Evolutionary conservation across 2,329 filamentous ascomycete species (phyloP).

Genomic region (Dothistroma septosporum): DNA sequence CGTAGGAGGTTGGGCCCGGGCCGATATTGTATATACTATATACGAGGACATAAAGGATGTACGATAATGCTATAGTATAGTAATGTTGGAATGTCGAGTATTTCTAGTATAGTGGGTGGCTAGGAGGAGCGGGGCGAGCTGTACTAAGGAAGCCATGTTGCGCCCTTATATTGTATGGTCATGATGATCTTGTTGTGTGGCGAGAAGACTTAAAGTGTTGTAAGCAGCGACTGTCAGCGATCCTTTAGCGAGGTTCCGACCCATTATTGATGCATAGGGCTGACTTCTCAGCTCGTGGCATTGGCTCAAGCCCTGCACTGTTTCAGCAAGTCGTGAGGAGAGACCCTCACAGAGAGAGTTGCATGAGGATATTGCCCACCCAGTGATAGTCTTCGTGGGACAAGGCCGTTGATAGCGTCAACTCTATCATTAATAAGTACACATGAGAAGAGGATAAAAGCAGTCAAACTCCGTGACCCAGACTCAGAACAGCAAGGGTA

Average conservation of each 20-base stretch:
- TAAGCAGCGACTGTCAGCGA: not conserved
- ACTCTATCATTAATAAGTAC: not conserved
- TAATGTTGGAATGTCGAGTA: too few relatives aligned
- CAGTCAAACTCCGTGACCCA: not conserved
- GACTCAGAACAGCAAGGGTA: slow-evolving; percentile 3
- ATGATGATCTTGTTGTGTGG: too few relatives aligned
- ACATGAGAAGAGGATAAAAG: not conserved
- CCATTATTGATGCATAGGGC: not conserved
- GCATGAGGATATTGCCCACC: not conserved
- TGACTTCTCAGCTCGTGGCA: not conserved
- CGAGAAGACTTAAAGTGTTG: not conserved
- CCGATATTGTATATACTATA: too few relatives aligned
- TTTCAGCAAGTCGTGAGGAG: not conserved
- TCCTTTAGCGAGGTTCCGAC: not conserved
- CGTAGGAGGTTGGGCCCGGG: too few relatives aligned
- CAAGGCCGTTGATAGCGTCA: not conserved
- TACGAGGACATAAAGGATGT: too few relatives aligned
- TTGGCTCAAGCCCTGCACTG: not conserved
- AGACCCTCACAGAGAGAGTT: too few relatives aligned
- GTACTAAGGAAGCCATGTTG: too few relatives aligned
- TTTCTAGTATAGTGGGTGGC: too few relatives aligned
- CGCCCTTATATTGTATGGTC: too few relatives aligned
- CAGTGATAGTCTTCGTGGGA: not conserved
- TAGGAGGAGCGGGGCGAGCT: too few relatives aligned
- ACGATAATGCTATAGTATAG: too few relatives aligned